Conservation (phyloP, 352 stramenopile species). For the Globisporangium takayamanum region DNA sequence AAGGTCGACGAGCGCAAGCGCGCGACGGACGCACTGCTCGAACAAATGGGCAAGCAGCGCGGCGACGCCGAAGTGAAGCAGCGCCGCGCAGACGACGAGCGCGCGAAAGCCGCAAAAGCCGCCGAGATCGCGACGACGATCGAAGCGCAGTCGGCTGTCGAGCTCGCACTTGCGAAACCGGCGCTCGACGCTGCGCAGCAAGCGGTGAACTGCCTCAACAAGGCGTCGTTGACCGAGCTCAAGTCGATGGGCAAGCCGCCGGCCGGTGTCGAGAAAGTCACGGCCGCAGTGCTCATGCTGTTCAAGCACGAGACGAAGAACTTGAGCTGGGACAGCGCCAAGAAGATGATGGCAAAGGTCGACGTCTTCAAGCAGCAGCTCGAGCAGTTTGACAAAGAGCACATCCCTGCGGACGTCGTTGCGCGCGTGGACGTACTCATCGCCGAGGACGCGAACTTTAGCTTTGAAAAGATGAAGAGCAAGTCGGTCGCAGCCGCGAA, state of each 20-base stretch:
- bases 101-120: slow-evolving; percentile 59
- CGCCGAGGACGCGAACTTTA: slow-evolving; percentile 88
- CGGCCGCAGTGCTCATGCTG: slow-evolving; percentile 87
- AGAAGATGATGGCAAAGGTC: slow-evolving; percentile 95
- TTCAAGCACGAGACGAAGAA: slow-evolving; percentile 92
- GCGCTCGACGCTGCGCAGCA: slow-evolving; percentile 77
- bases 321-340: slow-evolving; percentile 92
- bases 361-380: slow-evolving; percentile 90
- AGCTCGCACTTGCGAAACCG: slow-evolving; percentile 77
- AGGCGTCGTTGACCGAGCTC: slow-evolving; percentile 81
- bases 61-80: slow-evolving; percentile 87
- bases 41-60: slow-evolving; percentile 87
- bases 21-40: slow-evolving; percentile 80
- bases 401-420: slow-evolving; percentile 87
- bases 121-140: slow-evolving; percentile 63
- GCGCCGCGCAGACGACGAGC: slow-evolving; percentile 68
- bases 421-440: slow-evolving; percentile 78
- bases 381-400: slow-evolving; percentile 88
- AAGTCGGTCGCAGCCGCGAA: slow-evolving; percentile 90
- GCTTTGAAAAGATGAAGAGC: slow-evolving; percentile 92
- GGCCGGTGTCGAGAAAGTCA: slow-evolving; percentile 86
- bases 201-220: slow-evolving; percentile 88
- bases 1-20: slow-evolving; percentile 90
- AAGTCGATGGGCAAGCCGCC: slow-evolving; percentile 88
- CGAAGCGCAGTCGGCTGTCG: slow-evolving; percentile 56